These are phyloP conservation scores for Blepharisma undulans DNA, from an alignment of 169 alveolate species.

Conservation along the genomic window DNA sequence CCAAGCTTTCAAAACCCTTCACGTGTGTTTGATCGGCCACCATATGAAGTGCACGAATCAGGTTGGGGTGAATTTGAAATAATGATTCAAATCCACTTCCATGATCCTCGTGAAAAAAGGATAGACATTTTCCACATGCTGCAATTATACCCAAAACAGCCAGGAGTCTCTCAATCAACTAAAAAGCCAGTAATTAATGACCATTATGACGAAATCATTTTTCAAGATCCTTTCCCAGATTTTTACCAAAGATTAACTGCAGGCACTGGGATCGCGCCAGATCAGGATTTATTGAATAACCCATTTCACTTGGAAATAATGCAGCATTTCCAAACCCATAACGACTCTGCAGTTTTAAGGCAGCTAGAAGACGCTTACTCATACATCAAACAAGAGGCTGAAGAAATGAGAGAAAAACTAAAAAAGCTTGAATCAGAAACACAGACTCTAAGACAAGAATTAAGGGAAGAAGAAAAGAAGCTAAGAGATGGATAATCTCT, in stretches of 20 bases:
- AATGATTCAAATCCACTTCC: constrained; percentile 75
- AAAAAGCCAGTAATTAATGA: constrained; percentile 76
- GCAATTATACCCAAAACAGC: constrained; percentile 60
- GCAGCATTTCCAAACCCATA: not conserved
- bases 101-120: constrained; percentile 85
- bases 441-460: not conserved
- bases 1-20: constrained; percentile 91
- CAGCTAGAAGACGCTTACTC: constrained; percentile 14
- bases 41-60: constrained; percentile 86
- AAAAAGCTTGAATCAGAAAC: constrained; percentile 9
- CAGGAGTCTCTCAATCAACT: constrained; percentile 48
- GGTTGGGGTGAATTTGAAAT: constrained; percentile 95
- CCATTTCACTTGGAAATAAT: not conserved
- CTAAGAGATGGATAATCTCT: not conserved
- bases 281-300: not conserved
- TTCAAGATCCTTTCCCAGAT: constrained; percentile 63
- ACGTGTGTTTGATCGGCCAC: constrained; percentile 82
- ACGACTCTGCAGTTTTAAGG: not conserved
- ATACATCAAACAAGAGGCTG: constrained; percentile 13
- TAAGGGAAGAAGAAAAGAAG: constrained; percentile 35
- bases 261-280: constrained; percentile 30
- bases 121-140: constrained; percentile 81
- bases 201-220: constrained; percentile 74
- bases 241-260: constrained; percentile 46
- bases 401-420: constrained; percentile 18